Evolutionary conservation across 441 rosid genomes (phyloP).

Genomic region (Brassica hybrid): DNA sequence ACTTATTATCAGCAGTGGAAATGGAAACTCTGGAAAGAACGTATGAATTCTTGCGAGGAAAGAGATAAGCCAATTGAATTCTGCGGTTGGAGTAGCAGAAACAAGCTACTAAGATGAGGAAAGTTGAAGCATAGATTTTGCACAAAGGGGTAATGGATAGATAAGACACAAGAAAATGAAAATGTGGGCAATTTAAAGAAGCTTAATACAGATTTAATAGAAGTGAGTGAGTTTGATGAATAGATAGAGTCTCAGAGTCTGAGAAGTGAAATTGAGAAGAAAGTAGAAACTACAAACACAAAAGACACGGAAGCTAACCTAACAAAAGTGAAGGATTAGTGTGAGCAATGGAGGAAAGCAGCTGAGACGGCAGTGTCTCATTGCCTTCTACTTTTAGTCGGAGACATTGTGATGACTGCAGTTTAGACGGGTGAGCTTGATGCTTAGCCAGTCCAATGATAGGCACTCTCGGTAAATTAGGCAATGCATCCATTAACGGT

Average conservation of each 20-base stretch:
- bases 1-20: background rate
- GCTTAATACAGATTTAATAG: background rate
- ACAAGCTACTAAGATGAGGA: background rate
- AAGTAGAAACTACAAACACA: background rate
- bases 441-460: too few species aligned
- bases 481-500: too few species aligned
- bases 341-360: background rate
- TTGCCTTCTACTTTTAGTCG: too few species aligned
- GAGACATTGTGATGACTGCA: too few species aligned
- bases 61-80: background rate
- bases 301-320: background rate
- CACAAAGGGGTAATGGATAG: background rate
- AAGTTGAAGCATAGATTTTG: background rate
- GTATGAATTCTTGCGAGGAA: background rate
- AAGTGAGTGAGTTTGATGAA: background rate
- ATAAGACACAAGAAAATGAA: background rate
- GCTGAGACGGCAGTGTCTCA: background rate
- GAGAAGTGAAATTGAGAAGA: background rate
- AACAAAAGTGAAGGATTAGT: background rate
- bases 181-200: background rate
- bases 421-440: too few species aligned
- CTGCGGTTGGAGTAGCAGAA: background rate
- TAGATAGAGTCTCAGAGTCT: background rate
- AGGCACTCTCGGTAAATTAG: too few species aligned
- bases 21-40: background rate